Evolutionary conservation across 805 yeast genomes (phyloP), one percentile per base, ranked within the genome.

Genomic region (Metschnikowia borealis): DNA sequence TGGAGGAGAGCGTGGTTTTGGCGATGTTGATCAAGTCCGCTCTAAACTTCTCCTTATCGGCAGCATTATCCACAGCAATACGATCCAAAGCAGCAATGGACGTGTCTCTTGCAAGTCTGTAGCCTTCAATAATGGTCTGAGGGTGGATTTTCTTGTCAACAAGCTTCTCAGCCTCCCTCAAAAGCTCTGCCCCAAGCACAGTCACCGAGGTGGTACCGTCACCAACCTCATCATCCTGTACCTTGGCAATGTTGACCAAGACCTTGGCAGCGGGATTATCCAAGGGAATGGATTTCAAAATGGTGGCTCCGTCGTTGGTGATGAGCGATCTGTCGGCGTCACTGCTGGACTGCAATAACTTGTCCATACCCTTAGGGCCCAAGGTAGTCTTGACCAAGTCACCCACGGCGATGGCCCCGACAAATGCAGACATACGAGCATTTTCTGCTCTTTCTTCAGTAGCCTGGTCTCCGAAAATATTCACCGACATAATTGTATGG

Each of bases 331-430:
- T 77, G 43, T 88, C 89, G 46, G 66, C 61, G 39, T 94, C 81
- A 4, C 90, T 79, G 17, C 96, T 87, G 57, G 95, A 84, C 63
- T 89, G 96, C 54, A 94, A 75, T 55, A 94, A 75, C 68, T 94
- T 94, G 69, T 94, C 99, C 98, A 94, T 92, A 55, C 99, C 99
- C 66, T 94, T 92, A 54, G 99, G 99, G 14, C 99, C 99, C 56
- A 94, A 74, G 2, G 99, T 87, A 31, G 90, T 77, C 69, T 92
- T 92, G 42, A 92, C 99, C 54, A 94, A 78, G 69, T 94, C 99
- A 47, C 99, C 99, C 34, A 94, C 99, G 38, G 99, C 99, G 65
- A 94, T 92, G 57, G 99, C 99, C 44, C 99, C 99, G 10, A 94
- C 96, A 69, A 94, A 94, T 2, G 99, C 89, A 6, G 97, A 88